Evolutionary conservation across 306 rosid genomes (phyloP).

Genomic region (Pyrus communis): DNA sequence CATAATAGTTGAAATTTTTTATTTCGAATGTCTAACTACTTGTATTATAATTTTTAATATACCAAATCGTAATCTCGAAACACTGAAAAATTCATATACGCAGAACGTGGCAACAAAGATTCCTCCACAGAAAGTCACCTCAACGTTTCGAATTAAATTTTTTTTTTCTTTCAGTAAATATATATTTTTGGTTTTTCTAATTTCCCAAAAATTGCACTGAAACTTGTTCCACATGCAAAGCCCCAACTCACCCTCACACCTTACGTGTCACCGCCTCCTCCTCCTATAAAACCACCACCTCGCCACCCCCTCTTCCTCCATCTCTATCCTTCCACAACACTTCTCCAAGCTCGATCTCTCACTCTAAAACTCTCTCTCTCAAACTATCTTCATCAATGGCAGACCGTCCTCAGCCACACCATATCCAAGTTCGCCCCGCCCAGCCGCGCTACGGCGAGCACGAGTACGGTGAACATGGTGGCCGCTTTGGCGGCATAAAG

Average conservation of each 20-base stretch:
- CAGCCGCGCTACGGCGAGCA: conserved; percentile 12
- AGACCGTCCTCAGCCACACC: conserved; percentile 55
- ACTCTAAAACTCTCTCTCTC: not conserved
- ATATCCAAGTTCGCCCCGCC: conserved; percentile 52
- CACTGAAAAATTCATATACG: no score
- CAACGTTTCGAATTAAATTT: not conserved
- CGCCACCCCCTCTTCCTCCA: not conserved
- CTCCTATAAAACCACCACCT: conserved; percentile 29
- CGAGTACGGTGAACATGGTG: not conserved
- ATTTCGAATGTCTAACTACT: fast-evolving
- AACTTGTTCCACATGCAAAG: conserved; percentile 80
- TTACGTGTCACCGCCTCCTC: conserved; percentile 52
- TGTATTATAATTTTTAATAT: no score
- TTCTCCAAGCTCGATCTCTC: not conserved
- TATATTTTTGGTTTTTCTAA: not conserved
- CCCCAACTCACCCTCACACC: conserved; percentile 42
- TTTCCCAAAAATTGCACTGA: conserved; percentile 21
- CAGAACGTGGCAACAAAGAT: conserved; percentile 14
- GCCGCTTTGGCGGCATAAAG: not conserved
- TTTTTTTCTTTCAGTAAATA: no score
- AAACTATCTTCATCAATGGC: conserved; percentile 31
- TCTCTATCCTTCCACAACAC: not conserved
- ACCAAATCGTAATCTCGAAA: no score
- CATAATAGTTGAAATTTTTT: fast-evolving
- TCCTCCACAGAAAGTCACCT: conserved; percentile 15